Evolutionary conservation across 2,329 filamentous ascomycete species (phyloP), one percentile per base, ranked within the genome.

Genomic region (Sporothrix globosa): DNA sequence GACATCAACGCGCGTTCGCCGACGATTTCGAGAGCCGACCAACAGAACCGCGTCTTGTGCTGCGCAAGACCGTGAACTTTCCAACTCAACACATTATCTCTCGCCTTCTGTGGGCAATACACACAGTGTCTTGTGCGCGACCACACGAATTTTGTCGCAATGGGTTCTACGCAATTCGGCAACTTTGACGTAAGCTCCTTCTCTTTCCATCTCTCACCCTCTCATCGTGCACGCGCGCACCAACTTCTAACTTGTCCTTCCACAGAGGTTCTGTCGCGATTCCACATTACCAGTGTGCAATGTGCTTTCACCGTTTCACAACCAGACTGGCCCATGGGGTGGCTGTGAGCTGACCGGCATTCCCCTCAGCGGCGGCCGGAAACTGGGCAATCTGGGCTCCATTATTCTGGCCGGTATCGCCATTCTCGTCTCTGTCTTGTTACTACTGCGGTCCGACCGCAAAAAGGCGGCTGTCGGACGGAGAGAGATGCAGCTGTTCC

Each of bases 401-500:
- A 97, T 99, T 78, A 75, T 99, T 60, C 80, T 98, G 53, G 91
- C 88, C 73, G 92, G 85, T 73, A 79, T 97, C 73, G 92, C 94
- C 53, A 94, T 99, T 75, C 76, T 87, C 27, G 82, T 87, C 10
- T 84, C 91, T 4, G 77, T 82, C 13, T 89, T 91, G 75, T 83
- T 99, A 71, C 76, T 98, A 79, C 87, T 91, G 81, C 86, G 88
- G 75, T 97, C 96, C 24, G 92, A 98, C 77, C 88, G 87, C 79
- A 98, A 99, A 83, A 90, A 91, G 80, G 96, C 96, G 70, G 96
- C 96, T 70, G 96, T 99, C 63, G 96, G 96, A 72, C 86, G 96
- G 83, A 92, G 93, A 80, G 96, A 99, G 81, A 98, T 99, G 88
- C 96, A 99, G 85, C 77, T 97, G 46, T 98, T 99, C 82, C 87